Conservation (phyloP, 1,139 yeast genomes). For the Geotrichum reessii region DNA sequence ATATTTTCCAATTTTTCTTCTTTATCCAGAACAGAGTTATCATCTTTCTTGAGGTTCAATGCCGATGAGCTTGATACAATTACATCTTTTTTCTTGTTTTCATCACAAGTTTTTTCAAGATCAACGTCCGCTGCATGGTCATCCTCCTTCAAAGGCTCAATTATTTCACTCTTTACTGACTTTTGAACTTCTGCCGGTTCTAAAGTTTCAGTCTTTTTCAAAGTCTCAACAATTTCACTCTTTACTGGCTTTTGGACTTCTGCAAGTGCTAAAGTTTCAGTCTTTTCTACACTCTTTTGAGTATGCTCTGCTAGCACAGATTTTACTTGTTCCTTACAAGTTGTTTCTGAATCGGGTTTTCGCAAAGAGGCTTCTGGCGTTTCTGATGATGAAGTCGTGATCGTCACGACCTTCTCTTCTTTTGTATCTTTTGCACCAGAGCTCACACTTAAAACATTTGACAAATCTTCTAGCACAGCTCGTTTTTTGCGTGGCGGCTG, state of each 20-base stretch:
- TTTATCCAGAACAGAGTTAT: neutral
- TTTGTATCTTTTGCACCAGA: neutral
- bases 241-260: neutral
- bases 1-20: neutral
- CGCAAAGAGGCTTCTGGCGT: neutral
- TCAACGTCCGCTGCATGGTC: neutral
- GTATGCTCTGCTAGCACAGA: neutral
- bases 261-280: neutral
- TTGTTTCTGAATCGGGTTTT: neutral
- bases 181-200: neutral
- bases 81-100: neutral
- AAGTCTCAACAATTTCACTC: neutral
- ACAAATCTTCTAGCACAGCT: constrained; percentile 13
- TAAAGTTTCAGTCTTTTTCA: neutral
- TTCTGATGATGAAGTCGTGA: neutral
- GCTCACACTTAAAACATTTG: neutral
- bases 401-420: neutral
- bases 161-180: neutral
- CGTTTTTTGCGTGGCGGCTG: constrained; percentile 10
- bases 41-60: neutral
- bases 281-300: neutral
- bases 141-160: neutral
- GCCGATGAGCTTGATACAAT: neutral
- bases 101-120: neutral
- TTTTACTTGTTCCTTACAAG: neutral